phyloP scores from a whole-genome alignment of 2,329 filamentous ascomycete species.

The Pseudogymnoascus sp. region DNA sequence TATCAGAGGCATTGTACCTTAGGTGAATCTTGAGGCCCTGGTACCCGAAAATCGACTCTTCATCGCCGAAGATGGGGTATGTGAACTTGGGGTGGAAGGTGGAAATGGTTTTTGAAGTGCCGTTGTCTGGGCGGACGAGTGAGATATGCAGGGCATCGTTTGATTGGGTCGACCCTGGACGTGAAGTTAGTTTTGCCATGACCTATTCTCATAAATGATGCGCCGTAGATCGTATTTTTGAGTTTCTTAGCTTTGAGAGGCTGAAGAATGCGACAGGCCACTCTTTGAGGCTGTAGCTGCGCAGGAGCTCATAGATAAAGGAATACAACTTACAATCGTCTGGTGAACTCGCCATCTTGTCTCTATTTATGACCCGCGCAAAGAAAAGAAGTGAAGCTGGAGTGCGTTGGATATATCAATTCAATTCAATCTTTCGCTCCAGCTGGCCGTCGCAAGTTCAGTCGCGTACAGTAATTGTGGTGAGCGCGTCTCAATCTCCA shows the following conservation, averaged over 20 bases:
- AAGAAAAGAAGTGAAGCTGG: background rate
- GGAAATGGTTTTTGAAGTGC: slow-evolving; percentile 48
- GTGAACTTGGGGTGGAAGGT: slow-evolving; percentile 82
- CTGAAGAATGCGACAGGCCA: background rate
- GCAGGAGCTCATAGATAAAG: background rate
- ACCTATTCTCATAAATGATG: background rate
- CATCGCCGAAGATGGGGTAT: slow-evolving; percentile 88
- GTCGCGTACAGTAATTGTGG: background rate
- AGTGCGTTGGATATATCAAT: background rate
- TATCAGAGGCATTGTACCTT: slow-evolving; percentile 59
- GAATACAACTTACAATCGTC: background rate
- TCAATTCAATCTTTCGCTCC: background rate
- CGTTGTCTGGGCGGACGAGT: slow-evolving; percentile 44
- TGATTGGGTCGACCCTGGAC: background rate
- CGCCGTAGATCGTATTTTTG: background rate
- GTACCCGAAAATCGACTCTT: slow-evolving; percentile 87
- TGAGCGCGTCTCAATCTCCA: slow-evolving; percentile 5
- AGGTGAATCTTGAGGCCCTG: slow-evolving; percentile 70
- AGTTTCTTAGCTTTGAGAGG: background rate
- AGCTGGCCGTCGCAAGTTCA: background rate
- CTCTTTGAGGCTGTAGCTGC: background rate
- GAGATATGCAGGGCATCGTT: slow-evolving; percentile 38
- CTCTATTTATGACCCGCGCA: background rate
- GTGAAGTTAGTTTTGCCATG: background rate
- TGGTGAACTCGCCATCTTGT: background rate